Evolutionary conservation across 352 stramenopile genomes (phyloP), one percentile per base, ranked within the genome.

Genomic region (Phytophthora fragariaefolia): DNA sequence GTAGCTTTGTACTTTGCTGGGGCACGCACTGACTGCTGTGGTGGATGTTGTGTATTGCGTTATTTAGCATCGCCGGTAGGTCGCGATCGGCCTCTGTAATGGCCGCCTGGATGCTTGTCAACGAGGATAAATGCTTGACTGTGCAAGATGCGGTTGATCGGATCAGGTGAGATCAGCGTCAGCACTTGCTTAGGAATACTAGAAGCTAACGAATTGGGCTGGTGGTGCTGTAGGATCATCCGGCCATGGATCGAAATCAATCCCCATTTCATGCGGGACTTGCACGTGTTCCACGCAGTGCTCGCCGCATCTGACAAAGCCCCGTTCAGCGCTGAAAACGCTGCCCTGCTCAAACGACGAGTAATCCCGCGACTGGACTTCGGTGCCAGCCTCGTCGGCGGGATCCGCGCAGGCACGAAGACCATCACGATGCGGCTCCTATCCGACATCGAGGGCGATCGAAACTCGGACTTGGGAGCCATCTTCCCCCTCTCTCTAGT

Each of bases 231-330:
- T 48, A 93, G 84, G 15, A 65, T 79, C 27, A 69, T 85, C 40
- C 82, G 85, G 1, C 83, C 85, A 32, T 93, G 85, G 85, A 82
- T 93, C 26, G 76, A 79, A 17, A 87, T 90, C 52, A 93, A 93
- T 32, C 22, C 67, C 2, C 68, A 80, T 36, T 93, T 93, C 40
- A 76, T 73, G 20, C 51, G 27, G 4, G 78, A 92, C 56, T 61
- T 93, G 17, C 28, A 71, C 20, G 53, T 82, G 27, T 89, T 91
- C 32, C 61, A 73, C 12, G 23, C 56, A 7, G 56, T 80, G 2
- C 34, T 76, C 5, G 51, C 10, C 4, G 55, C 62, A n/a, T 49
- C 38, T 1, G 12, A 53, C 32, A 7, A 17, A 12, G 6, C 45
- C 7, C 20, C 47, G 0, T 28, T 77, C 24, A 58, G 27, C 54